Evolutionary conservation across 179 eudicot species (phyloP).

Genomic region (Silene vulgaris): DNA sequence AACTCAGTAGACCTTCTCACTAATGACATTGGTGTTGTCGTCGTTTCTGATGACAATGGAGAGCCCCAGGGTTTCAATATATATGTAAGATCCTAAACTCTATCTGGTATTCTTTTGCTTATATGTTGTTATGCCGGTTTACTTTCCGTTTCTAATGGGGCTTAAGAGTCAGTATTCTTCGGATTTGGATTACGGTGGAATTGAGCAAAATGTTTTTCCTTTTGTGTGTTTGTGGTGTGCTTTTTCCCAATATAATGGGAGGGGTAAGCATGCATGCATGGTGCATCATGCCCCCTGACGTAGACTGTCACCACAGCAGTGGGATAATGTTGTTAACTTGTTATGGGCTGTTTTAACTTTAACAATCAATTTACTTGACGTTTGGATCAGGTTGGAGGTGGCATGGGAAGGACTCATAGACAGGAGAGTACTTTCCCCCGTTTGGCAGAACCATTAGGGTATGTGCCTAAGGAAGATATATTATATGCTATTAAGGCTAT

Average conservation of each 20-base stretch:
- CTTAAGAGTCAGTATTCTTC: no score
- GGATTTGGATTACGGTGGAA: no score
- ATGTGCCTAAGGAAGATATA: slow-evolving; percentile 95
- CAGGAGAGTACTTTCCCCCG: slow-evolving; percentile 83
- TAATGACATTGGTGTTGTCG: slow-evolving; percentile 87
- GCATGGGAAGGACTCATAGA: slow-evolving; percentile 99
- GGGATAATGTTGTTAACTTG: background rate
- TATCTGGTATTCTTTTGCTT: background rate
- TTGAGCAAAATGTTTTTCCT: no score
- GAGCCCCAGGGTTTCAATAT: slow-evolving; percentile 90
- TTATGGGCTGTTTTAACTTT: background rate
- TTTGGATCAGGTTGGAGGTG: slow-evolving; percentile 87
- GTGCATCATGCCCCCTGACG: no score
- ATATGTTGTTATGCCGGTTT: background rate
- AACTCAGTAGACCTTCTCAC: slow-evolving; percentile 91
- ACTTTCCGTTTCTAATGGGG: slow-evolving; percentile 3
- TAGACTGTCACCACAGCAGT: background rate
- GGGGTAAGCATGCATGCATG: no score
- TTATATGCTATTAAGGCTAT: slow-evolving; percentile 97
- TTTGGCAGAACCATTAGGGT: slow-evolving; percentile 90
- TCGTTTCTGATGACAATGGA: slow-evolving; percentile 77
- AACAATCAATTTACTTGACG: background rate
- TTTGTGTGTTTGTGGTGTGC: no score
- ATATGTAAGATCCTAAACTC: slow-evolving; percentile 50
- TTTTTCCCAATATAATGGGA: no score